These are phyloP conservation scores for Pseudocercospora eumusae DNA, from an alignment of 2,329 filamentous ascomycete species.

Conservation along the genomic window DNA sequence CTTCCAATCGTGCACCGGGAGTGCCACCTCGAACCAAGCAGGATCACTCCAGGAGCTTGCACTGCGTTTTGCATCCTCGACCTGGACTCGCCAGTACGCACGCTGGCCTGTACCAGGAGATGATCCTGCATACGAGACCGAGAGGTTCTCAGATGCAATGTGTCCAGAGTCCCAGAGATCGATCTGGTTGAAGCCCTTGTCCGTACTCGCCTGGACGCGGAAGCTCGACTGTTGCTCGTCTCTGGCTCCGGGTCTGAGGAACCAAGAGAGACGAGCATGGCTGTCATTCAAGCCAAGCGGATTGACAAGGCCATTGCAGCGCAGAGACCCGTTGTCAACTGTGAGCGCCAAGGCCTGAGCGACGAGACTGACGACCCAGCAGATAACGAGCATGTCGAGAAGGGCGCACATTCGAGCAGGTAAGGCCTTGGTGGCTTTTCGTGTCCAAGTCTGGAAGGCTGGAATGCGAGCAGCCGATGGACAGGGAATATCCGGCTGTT, in stretches of 20 bases:
- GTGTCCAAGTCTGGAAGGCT: too few relatives aligned
- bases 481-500: background rate
- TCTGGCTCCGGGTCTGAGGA: background rate
- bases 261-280: background rate
- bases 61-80: background rate
- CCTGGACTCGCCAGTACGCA: background rate
- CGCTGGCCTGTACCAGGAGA: background rate
- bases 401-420: background rate
- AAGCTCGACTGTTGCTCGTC: background rate
- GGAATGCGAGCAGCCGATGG: background rate
- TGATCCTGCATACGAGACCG: background rate
- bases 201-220: background rate
- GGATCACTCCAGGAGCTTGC: background rate
- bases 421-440: background rate
- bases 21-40: slow-evolving; percentile 1
- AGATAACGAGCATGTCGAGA: background rate
- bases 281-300: background rate
- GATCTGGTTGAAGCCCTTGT: background rate
- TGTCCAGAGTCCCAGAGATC: background rate
- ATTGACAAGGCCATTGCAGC: background rate
- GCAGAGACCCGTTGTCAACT: background rate
- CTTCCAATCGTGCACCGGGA: background rate
- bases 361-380: background rate
- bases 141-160: background rate
- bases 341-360: background rate